phyloP scores from a whole-genome alignment of 2,329 filamentous ascomycete species.

The Aaosphaeria arxii region DNA sequence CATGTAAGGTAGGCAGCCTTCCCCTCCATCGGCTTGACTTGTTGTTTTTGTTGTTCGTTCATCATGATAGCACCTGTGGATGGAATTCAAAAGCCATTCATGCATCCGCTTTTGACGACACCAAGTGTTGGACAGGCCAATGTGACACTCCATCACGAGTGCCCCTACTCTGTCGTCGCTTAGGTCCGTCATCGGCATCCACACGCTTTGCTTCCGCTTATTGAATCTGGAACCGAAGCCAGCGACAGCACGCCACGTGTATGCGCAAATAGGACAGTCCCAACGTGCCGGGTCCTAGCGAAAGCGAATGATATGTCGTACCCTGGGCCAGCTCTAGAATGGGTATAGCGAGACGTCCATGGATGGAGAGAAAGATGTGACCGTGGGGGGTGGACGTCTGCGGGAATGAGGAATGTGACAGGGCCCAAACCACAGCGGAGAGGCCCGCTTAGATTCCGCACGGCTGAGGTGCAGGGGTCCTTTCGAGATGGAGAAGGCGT shows the following conservation, averaged over 20 bases:
- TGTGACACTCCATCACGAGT: no score
- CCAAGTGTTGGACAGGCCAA: no score
- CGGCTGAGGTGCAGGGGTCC: conserved; percentile 24
- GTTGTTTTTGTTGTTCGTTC: no score
- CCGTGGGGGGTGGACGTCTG: conserved; percentile 2
- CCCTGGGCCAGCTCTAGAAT: conserved; percentile 7
- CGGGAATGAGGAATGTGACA: conserved; percentile 20
- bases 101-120: no score
- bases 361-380: conserved; percentile 8
- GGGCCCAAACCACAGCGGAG: conserved; percentile 30
- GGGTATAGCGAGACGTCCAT: neutral
- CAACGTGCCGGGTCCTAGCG: conserved; percentile 9
- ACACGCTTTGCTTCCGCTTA: conserved; percentile 11
- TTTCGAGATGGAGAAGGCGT: conserved; percentile 13
- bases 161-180: neutral
- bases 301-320: conserved; percentile 17
- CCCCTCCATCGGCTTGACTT: no score
- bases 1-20: no score
- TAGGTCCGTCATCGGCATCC: conserved; percentile 19
- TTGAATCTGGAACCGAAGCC: conserved; percentile 19
- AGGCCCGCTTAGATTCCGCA: conserved; percentile 27
- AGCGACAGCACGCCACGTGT: conserved; percentile 37
- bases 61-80: no score
- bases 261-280: conserved; percentile 18
- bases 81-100: no score